A percentile compares a stretch with the other conserved stretches of the same genome.
These are phyloP conservation scores for Gossypium lobatum DNA, from an alignment of 441 rosid species.

Conservation along the genomic window DNA sequence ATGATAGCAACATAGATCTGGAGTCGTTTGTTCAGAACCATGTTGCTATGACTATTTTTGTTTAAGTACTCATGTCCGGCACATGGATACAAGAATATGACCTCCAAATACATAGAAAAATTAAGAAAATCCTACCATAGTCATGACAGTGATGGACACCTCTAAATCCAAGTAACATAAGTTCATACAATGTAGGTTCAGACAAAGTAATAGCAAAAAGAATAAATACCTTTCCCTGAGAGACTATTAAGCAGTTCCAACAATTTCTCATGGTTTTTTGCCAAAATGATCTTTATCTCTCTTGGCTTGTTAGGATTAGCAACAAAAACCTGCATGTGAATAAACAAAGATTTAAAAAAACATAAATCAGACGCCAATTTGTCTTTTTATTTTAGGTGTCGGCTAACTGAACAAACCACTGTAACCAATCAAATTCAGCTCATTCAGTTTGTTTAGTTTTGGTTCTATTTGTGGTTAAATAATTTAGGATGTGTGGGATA, in stretches of 20 bases:
- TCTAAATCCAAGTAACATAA: neutral
- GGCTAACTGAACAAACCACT: neutral
- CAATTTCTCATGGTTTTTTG: conserved; percentile 72
- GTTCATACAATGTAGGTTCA: neutral
- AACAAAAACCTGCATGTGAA: conserved; percentile 61
- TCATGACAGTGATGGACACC: neutral
- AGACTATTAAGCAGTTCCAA: conserved; percentile 65
- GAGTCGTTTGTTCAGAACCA: no score
- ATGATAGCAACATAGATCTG: no score
- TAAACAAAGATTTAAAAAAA: neutral
- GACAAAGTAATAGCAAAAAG: neutral
- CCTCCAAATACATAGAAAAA: neutral
- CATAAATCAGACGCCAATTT: neutral
- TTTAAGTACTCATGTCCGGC: no score
- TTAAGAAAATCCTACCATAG: no score
- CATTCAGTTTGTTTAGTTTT: no score
- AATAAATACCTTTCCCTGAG: conserved; percentile 65
- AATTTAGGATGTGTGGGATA: no score
- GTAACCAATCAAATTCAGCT: neutral
- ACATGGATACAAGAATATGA: no score
- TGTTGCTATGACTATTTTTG: no score
- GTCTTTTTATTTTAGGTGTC: no score
- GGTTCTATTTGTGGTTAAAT: no score
- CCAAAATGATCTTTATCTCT: conserved; percentile 77
- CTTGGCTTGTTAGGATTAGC: conserved; percentile 96